Evolutionary conservation across 768 basidiomycete genomes (phyloP).

Genomic region (Amanita inopinata): DNA sequence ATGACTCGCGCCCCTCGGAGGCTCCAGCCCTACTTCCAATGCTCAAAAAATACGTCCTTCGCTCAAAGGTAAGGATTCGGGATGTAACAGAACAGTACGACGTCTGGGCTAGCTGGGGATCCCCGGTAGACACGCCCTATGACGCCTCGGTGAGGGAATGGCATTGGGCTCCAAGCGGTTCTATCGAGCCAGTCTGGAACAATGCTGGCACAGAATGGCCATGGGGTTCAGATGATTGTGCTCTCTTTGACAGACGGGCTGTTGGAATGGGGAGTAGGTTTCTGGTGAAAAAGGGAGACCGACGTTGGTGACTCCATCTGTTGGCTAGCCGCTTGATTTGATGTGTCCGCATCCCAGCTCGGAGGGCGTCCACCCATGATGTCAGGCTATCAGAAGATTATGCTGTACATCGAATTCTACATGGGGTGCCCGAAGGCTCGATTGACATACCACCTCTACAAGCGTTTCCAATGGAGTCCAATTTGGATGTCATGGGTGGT

Average conservation of each 20-base stretch:
- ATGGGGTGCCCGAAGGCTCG: constrained; percentile 83
- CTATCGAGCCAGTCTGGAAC: constrained; percentile 69
- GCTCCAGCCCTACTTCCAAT: constrained; percentile 53
- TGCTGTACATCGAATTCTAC: constrained; percentile 64
- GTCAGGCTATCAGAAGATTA: constrained; percentile 47
- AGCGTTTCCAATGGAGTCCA: constrained; percentile 90
- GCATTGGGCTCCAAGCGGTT: constrained; percentile 59
- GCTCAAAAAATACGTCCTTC: constrained; percentile 77
- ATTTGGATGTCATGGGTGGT: constrained; percentile 91
- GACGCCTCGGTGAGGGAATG: constrained; percentile 22
- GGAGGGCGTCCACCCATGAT: constrained; percentile 40
- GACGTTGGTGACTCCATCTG: constrained; percentile 44
- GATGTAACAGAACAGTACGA: constrained; percentile 73
- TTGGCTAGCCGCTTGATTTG: not conserved
- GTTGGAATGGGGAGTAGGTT: constrained; percentile 72
- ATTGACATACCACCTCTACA: constrained; percentile 67
- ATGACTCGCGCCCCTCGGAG: constrained; percentile 53
- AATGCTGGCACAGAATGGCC: constrained; percentile 32
- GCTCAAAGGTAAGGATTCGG: constrained; percentile 79
- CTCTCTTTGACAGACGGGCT: constrained; percentile 56
- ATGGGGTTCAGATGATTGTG: constrained; percentile 48
- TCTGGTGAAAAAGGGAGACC: constrained; percentile 58
- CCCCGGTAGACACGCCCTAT: constrained; percentile 19
- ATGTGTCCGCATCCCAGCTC: constrained; percentile 35
- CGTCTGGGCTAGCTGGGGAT: constrained; percentile 77